Evolutionary conservation across 768 basidiomycete genomes (phyloP).

Genomic region (Boletales sp.): DNA sequence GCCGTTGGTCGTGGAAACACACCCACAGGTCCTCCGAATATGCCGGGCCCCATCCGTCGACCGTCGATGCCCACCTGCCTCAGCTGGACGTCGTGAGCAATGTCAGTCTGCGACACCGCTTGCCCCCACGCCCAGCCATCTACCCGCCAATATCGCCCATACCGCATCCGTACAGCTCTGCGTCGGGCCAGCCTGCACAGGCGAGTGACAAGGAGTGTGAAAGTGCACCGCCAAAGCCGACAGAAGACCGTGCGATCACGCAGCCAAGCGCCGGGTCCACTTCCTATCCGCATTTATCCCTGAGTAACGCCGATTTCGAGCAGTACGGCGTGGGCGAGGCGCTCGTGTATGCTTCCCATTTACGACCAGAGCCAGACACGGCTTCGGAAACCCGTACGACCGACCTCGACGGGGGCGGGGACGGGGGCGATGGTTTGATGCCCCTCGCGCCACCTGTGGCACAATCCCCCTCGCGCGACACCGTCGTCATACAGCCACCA

Average conservation of each 20-base stretch:
- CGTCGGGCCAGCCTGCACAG: background rate
- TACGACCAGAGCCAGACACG: background rate
- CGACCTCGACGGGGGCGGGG: too few species aligned
- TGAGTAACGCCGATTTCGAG: conserved; percentile 35
- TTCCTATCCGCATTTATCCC: conserved; percentile 20
- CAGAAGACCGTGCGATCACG: background rate
- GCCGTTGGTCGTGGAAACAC: conserved; percentile 9
- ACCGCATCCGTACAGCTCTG: conserved; percentile 27
- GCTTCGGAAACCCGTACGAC: background rate
- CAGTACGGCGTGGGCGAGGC: conserved; percentile 62
- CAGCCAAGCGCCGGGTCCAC: background rate
- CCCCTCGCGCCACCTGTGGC: background rate
- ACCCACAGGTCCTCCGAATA: conserved; percentile 31
- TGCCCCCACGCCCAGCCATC: conserved; percentile 30
- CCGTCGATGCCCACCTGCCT: conserved; percentile 20
- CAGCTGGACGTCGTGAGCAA: conserved; percentile 18
- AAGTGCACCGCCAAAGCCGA: background rate
- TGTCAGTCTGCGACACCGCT: conserved; percentile 34
- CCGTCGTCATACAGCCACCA: conserved; percentile 13
- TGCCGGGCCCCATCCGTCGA: conserved; percentile 40
- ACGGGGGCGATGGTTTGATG: background rate
- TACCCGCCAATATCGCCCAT: conserved; percentile 22
- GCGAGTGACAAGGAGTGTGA: background rate
- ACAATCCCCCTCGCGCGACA: background rate
- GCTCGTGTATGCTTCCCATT: conserved; percentile 43